Conservation (phyloP, 1,284 basidiomycete genomes). For the Microbotryum scabiosae region DNA sequence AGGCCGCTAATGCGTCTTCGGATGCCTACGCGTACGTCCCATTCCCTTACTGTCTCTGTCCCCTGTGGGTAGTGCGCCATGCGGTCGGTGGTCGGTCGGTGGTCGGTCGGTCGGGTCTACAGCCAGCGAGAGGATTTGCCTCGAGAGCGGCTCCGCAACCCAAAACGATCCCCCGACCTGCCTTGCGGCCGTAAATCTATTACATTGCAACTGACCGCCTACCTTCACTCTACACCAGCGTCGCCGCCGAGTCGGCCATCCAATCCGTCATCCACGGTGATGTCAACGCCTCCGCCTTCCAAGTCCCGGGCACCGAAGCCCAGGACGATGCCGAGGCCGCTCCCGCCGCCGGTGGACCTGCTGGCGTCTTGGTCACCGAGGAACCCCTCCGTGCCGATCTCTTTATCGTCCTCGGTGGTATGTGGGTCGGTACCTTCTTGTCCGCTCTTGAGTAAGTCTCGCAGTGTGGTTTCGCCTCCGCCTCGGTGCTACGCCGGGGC, state of each 20-base stretch:
- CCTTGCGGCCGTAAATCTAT: no score
- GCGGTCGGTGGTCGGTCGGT: no score
- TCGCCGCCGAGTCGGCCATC: conserved; percentile 7
- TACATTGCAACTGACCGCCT: no score
- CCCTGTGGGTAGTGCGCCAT: no score
- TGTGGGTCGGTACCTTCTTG: conserved; percentile 29
- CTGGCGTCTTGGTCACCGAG: conserved; percentile 12
- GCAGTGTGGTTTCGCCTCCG: background rate
- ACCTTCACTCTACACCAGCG: no score
- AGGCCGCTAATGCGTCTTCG: no score
- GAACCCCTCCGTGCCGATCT: conserved; percentile 12
- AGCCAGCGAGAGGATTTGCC: no score
- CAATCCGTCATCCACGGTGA: conserved; percentile 1
- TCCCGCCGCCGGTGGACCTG: conserved; percentile 1
- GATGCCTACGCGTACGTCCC: no score
- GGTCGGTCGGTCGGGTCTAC: no score
- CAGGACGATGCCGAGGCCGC: conserved; percentile 22
- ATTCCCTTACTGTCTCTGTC: no score
- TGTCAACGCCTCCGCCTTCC: conserved; percentile 24
- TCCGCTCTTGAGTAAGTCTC: conserved; percentile 8
- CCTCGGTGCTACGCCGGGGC: background rate
- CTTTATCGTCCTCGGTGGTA: conserved; percentile 22
- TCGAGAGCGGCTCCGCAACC: no score
- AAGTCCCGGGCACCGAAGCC: conserved; percentile 7
- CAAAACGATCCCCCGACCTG: no score